phyloP scores from a whole-genome alignment of 768 basidiomycete genomes.

The Flagelloscypha sp. region DNA sequence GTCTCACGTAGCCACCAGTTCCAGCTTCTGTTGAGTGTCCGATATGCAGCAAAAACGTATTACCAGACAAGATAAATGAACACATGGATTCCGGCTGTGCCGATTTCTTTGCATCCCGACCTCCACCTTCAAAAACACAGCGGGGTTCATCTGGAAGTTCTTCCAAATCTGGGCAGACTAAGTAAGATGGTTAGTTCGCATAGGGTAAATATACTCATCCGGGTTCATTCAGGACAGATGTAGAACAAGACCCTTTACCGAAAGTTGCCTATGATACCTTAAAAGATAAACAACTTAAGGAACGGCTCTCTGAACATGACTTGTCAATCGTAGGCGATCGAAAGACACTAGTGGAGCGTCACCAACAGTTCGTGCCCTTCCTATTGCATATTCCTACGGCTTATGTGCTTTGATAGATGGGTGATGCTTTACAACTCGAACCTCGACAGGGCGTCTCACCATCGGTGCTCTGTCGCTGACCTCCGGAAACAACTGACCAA shows the following conservation, averaged over 20 bases:
- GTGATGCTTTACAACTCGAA: constrained; percentile 65
- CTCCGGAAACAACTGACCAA: constrained; percentile 45
- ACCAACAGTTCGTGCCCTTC: constrained; percentile 39
- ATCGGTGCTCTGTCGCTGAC: constrained; percentile 37
- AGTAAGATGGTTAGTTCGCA: constrained; percentile 11
- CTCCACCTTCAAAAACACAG: constrained; percentile 15
- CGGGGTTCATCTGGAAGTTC: too few species aligned
- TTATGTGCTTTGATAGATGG: constrained; percentile 39
- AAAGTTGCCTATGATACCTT: constrained; percentile 58
- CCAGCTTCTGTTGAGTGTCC: constrained; percentile 52
- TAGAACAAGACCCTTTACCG: constrained; percentile 40
- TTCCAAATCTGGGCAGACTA: background rate
- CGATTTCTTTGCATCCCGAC: constrained; percentile 15
- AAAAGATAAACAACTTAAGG: constrained; percentile 52
- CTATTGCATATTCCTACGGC: constrained; percentile 2
- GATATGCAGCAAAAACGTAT: constrained; percentile 42
- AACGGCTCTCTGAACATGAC: constrained; percentile 43
- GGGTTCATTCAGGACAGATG: constrained; percentile 23
- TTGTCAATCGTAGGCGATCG: constrained; percentile 48
- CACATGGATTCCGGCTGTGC: constrained; percentile 64
- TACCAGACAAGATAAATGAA: constrained; percentile 41
- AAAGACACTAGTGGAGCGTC: constrained; percentile 42
- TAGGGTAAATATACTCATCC: constrained; percentile 11
- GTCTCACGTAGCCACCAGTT: constrained; percentile 3
- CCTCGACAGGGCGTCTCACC: constrained; percentile 41